A percentile compares a stretch with the other conserved stretches of the same genome.
Evolutionary conservation across 108 stramenopile genomes (phyloP).

Genomic region (Cyclotella kingstonii): DNA sequence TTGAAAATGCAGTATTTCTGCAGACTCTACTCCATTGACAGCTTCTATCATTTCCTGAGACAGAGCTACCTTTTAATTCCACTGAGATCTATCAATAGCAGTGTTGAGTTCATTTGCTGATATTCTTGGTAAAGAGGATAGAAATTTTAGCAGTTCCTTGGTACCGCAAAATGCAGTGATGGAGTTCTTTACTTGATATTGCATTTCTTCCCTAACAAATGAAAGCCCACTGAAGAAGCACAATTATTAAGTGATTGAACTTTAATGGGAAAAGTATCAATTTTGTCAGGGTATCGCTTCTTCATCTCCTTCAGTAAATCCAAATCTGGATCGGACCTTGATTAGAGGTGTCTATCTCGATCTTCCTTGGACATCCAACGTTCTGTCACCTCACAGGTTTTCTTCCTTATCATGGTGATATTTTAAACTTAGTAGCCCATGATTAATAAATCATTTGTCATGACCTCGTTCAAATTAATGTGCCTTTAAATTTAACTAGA

Average conservation of each 20-base stretch:
- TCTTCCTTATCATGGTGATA: too few relatives aligned
- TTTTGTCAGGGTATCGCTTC: constrained; percentile 57
- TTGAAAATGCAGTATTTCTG: constrained; percentile 74
- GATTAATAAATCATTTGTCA: too few relatives aligned
- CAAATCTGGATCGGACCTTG: constrained; percentile 52
- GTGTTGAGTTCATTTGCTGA: not conserved
- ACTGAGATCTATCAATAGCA: constrained; percentile 8
- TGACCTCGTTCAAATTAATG: too few relatives aligned
- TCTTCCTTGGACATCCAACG: constrained; percentile 13
- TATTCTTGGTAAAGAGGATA: not conserved
- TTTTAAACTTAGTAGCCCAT: too few relatives aligned
- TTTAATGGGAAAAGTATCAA: constrained; percentile 73
- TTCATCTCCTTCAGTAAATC: constrained; percentile 64
- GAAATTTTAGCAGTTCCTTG: not conserved
- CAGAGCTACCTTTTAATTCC: constrained; percentile 66
- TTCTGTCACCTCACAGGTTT: too few relatives aligned
- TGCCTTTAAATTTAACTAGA: too few relatives aligned
- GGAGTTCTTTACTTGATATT: constrained; percentile 70
- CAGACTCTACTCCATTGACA: constrained; percentile 67
- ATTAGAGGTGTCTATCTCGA: constrained; percentile 23
- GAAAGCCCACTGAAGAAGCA: constrained; percentile 87
- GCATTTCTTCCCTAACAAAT: constrained; percentile 83
- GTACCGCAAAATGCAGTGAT: constrained; percentile 38
- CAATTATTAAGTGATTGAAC: constrained; percentile 64
- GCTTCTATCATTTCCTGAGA: constrained; percentile 86